Percentiles rank a stretch among this genome's conserved stretches.
These are phyloP conservation scores for Pichia sp. DNA, from an alignment of 1,139 yeast species.

Conservation along the genomic window DNA sequence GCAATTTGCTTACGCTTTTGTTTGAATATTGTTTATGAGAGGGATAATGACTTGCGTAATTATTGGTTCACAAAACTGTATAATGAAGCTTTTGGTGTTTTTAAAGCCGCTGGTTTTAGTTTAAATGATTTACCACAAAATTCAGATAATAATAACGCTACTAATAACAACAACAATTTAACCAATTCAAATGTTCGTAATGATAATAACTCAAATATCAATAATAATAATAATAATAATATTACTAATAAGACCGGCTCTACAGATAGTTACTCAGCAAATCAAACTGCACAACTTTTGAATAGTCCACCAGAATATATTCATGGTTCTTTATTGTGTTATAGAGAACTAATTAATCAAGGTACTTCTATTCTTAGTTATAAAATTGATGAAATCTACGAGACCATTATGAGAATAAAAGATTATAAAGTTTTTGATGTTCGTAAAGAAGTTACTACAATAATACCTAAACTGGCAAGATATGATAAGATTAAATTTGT, in stretches of 20 bases:
- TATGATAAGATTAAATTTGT: constrained; percentile 76
- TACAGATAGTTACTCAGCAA: neutral
- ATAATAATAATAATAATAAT: neutral
- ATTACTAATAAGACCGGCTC: neutral
- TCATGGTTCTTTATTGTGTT: constrained; percentile 82
- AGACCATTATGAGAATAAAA: constrained; percentile 65
- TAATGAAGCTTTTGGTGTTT: constrained; percentile 27
- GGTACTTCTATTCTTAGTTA: constrained; percentile 65
- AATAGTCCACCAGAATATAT: constrained; percentile 54
- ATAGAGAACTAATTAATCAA: constrained; percentile 66
- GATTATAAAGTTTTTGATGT: constrained; percentile 73
- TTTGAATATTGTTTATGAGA: constrained; percentile 65
- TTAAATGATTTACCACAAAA: neutral
- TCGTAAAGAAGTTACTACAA: constrained; percentile 74
- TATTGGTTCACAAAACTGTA: constrained; percentile 68
- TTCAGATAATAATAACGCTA: neutral
- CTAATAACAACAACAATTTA: no score
- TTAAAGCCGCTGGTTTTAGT: constrained; percentile 18
- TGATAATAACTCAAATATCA: neutral
- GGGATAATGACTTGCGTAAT: constrained; percentile 67
- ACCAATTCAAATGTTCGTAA: no score
- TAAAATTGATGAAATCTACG: constrained; percentile 72
- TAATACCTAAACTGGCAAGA: constrained; percentile 76
- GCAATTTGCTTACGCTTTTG: constrained; percentile 78
- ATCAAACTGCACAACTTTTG: constrained; percentile 8